Percentiles rank a stretch among this genome's conserved stretches.
Evolutionary conservation across 345 rosid species (phyloP).

Genomic region (Camelina sativa): DNA sequence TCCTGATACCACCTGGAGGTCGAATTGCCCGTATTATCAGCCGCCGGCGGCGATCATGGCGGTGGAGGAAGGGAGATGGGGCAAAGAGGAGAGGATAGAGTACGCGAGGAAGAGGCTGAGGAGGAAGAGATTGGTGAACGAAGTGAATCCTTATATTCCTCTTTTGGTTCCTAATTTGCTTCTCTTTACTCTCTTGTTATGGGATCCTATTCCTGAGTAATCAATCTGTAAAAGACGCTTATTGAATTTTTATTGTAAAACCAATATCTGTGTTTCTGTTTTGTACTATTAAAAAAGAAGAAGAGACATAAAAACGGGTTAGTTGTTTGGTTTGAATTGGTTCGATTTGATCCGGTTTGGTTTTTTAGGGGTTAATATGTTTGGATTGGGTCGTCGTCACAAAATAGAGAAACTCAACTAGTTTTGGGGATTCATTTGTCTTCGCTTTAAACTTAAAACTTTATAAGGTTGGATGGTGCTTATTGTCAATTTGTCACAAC

Average conservation of each 20-base stretch:
- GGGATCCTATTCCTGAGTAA: slow-evolving; percentile 56
- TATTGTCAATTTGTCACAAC: not conserved
- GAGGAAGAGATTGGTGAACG: slow-evolving; percentile 51
- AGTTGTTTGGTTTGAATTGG: not conserved
- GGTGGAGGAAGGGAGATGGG: slow-evolving; percentile 74
- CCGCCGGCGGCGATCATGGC: slow-evolving; percentile 76
- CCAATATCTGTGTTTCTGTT: not conserved
- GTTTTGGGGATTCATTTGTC: not conserved
- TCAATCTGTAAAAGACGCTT: not conserved
- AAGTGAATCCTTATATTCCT: slow-evolving; percentile 63
- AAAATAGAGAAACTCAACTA: not conserved
- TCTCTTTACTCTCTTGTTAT: slow-evolving; percentile 56
- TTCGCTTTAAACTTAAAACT: not conserved
- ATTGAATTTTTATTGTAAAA: not conserved
- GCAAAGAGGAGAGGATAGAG: slow-evolving; percentile 57
- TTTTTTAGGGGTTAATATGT: not conserved
- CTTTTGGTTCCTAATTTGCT: slow-evolving; percentile 63
- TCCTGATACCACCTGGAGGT: slow-evolving; percentile 73
- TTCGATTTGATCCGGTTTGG: not conserved
- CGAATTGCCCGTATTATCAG: slow-evolving; percentile 78
- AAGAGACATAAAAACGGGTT: not conserved
- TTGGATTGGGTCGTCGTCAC: not conserved
- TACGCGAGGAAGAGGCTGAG: slow-evolving; percentile 61
- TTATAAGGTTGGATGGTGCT: not conserved
- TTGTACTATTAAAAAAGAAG: not conserved